A percentile compares a stretch with the other conserved stretches of the same genome.
phyloP scores from a whole-genome alignment of 306 rosid species.

The Rosa multiflora region DNA sequence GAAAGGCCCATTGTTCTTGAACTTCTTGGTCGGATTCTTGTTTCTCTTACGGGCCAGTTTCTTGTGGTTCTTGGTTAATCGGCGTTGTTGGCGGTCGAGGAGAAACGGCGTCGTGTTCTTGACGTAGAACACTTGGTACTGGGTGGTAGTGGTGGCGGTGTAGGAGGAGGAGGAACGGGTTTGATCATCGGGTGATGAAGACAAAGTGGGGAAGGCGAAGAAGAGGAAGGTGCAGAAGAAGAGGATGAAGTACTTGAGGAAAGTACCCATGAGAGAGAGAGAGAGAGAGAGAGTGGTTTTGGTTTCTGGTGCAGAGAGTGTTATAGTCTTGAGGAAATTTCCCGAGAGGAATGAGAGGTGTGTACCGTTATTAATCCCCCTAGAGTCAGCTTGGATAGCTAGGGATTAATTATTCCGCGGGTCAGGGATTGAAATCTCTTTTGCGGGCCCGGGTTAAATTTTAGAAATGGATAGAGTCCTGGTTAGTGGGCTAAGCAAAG shows the following conservation, averaged over 20 bases:
- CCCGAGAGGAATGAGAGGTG: not conserved
- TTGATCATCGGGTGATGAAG: conserved; percentile 16
- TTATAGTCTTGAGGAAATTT: not conserved
- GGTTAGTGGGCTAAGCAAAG: too few species aligned
- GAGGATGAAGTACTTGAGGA: not conserved
- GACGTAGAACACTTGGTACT: conserved; percentile 25
- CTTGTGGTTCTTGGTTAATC: conserved; percentile 27
- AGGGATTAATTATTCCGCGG: not conserved
- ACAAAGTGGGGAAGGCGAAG: conserved; percentile 14
- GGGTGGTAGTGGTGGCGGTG: not conserved
- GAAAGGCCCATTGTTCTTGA: conserved; percentile 37
- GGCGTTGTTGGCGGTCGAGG: conserved; percentile 25
- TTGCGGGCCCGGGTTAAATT: not conserved
- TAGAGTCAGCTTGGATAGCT: not conserved
- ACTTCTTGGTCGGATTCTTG: not conserved
- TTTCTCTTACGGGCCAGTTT: conserved; percentile 23
- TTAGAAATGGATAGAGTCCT: not conserved
- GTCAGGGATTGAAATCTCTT: not conserved
- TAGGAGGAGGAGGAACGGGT: not conserved
- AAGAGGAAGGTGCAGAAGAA: conserved; percentile 19
- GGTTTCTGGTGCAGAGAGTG: not conserved
- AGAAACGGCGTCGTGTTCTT: conserved; percentile 35
- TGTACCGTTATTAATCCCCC: not conserved
- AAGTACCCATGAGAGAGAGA: not conserved
- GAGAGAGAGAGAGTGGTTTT: not conserved